Evolutionary conservation across 148 eudicot genomes (phyloP).

Genomic region (Rhododendron williamsianum): DNA sequence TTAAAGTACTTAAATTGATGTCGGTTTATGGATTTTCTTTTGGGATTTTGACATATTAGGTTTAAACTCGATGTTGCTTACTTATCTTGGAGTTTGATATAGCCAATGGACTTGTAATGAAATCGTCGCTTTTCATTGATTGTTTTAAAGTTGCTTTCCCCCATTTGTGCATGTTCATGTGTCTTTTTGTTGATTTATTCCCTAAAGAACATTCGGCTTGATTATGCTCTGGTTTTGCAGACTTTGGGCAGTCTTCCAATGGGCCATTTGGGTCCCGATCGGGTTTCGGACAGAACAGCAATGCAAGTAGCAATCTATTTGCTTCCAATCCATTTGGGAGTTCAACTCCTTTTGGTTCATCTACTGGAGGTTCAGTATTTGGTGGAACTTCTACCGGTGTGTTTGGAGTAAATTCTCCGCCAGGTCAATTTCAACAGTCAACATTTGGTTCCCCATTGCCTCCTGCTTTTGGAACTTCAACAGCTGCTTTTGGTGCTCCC

Average conservation of each 20-base stretch:
- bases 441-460: background rate
- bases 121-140: background rate
- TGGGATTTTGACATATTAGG: background rate
- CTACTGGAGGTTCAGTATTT: background rate
- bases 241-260: constrained; percentile 3
- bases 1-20: background rate
- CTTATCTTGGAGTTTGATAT: background rate
- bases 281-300: constrained; percentile 10
- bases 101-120: background rate
- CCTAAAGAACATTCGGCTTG: background rate
- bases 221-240: constrained; percentile 1
- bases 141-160: background rate
- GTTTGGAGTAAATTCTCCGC: constrained; percentile 17
- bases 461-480: constrained; percentile 16
- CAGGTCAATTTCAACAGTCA: background rate
- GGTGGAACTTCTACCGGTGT: constrained; percentile 18
- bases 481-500: background rate
- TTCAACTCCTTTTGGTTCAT: constrained; percentile 12
- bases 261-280: constrained; percentile 1
- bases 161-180: background rate
- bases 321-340: constrained; percentile 2
- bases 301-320: constrained; percentile 7
- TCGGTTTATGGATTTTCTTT: background rate
- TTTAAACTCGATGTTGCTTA: background rate
- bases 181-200: background rate